Base-by-base conservation (phyloP, 1,284 basidiomycete genomes). In the Takashimella tepidaria region DNA sequence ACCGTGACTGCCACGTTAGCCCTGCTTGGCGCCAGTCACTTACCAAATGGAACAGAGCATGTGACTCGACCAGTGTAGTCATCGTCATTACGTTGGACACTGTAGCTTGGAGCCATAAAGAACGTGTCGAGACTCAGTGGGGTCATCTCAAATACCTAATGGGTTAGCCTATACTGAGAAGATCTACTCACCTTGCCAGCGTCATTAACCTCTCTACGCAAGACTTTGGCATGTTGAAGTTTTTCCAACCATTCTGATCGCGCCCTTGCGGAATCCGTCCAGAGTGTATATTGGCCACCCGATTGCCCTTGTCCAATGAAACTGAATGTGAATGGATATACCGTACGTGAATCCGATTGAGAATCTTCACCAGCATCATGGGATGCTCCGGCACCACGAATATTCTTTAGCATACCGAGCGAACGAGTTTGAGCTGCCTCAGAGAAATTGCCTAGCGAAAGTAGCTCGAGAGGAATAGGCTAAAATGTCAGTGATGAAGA, bases 1-100 rank as follows among this genome's bases (percentile, higher is more conserved):
- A 83, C 79, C 2, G 91, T 91, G 53, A 57, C 16, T 45, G 31
- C 43, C 21, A 12, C 10, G 21, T 11, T 20, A 26, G n/a, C n/a
- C n/a, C n/a, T n/a, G n/a, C n/a, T n/a, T n/a, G n/a, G n/a, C n/a
- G n/a, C n/a, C n/a, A n/a, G 45, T 21, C 16, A 79, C 88, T 74
- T 64, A 91, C 89, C 85, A 70, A 95, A 93, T 3, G 93, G 91
- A 22, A 92, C 88, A 0, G 90, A 92, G 69, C 92, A 96, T 2
- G 90, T 92, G 45, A 96, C 91, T 64, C 88, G 87, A 2, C 91
- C 91, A 0, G 91, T 92, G 66, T 87, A 87, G 11, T 84, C 77
- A 50, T 80, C 83, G 46, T 86, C 85, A 85, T 40, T 77, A 64
- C 45, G 78, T 11, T 78, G 76, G 45, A 78, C 77, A 20, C 62